phyloP scores from a whole-genome alignment of 345 rosid species.

The Populus alba region DNA sequence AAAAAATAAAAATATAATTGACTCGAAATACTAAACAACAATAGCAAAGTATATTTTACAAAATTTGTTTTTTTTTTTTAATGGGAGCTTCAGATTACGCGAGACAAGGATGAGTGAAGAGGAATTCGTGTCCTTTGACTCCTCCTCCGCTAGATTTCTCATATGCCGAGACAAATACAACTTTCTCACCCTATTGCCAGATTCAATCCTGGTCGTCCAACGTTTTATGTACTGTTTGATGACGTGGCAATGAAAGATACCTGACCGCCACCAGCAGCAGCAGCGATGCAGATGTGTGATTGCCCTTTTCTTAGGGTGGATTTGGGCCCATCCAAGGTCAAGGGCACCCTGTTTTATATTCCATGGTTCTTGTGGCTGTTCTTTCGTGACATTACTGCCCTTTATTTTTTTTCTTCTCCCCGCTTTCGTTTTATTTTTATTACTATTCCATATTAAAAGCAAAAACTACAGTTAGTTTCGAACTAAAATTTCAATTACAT shows the following conservation, averaged over 20 bases:
- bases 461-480: no score
- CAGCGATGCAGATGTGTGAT: conserved; percentile 2
- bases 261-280: conserved; percentile 13
- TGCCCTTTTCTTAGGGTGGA: background rate
- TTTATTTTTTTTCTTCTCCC: background rate
- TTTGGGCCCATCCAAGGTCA: conserved; percentile 31
- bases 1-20: no score
- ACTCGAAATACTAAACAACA: no score
- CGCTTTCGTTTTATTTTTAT: background rate
- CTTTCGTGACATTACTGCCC: background rate
- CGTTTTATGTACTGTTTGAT: background rate
- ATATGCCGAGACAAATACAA: background rate
- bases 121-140: conserved; percentile 38
- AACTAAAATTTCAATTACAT: no score
- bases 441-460: no score
- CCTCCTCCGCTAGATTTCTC: conserved; percentile 14
- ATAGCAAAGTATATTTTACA: no score
- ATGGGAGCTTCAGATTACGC: conserved; percentile 9
- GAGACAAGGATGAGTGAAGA: conserved; percentile 18
- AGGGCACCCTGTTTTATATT: background rate
- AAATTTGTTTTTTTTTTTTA: no score
- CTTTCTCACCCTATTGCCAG: background rate
- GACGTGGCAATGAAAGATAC: conserved; percentile 30
- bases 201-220: conserved; percentile 33
- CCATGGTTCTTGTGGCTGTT: background rate